Evolutionary conservation across 345 rosid species (phyloP), one percentile per base, ranked within the genome.

Genomic region (Citrus maxima): DNA sequence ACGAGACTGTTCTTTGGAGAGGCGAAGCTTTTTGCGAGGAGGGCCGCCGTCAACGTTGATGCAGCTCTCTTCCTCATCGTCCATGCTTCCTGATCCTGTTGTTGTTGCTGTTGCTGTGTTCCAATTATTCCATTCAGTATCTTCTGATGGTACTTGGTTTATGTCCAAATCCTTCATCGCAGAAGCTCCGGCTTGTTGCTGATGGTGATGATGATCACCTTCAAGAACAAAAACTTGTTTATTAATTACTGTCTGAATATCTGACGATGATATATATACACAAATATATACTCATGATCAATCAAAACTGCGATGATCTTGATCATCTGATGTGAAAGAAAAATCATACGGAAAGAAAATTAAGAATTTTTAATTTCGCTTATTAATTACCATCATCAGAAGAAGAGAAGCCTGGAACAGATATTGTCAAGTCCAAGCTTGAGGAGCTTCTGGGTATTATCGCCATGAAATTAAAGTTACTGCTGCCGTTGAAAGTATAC

Each of bases 11-110:
- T 93, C 99, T 78, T 95, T 95, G 9, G 96, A 82, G 19, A 95
- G 88, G 12, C 99, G 95, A 67, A 95, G 99, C 70, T 95, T 95
- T 70, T 91, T 95, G 56, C 99, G 92, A 6, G 99, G 96, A 30
- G 94, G 92, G 49, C 75, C 88, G 54, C 87, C 93, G 55, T 77
- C 51, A 46, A 46, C 18, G 51, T 46, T 46, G 51, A 46, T 87
- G 68, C 80, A 81, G 76, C 81, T 85, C 58, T 85, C 91, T 60
- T 86, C 91, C 59, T 88, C 88, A 37, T 87, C 89, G 56, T 84
- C 90, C 85, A 73, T 83, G 82, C 81, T 83, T 66, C 46, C 70
- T 68, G 51, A 46, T 46, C 51, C 51, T 46, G 51, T 46, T 3
- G 51, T 46, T 46, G 51, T 46, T 46, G 51, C 51, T 13, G 55